Base-by-base conservation (phyloP, 208 protist species). In the Lotmaria passim region DNA sequence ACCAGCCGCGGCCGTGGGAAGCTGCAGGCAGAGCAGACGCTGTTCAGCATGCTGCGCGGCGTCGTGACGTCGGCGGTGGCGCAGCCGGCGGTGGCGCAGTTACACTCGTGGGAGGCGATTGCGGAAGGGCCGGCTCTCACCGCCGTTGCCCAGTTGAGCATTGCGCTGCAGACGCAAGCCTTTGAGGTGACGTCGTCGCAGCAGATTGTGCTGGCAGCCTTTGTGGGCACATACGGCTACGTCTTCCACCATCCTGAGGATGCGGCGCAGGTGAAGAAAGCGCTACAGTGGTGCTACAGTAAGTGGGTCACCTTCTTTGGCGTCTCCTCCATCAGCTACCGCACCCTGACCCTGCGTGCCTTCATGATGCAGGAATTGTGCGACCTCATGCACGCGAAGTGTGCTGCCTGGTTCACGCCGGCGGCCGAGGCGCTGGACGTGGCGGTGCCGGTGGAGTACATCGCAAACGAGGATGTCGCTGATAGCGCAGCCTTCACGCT, bases 341-440 rank as follows among this genome's bases (percentile, higher is more conserved):
- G 73, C 57, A 85, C 78, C 2, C 56, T 89, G 28, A 66, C 74
- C 24, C 53, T 92, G 21, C 86, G 83, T 7, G 65, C 78, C 26
- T 87, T 83, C 41, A 85, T 89, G 56, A 73, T 91, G 58, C 69
- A 75, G 7, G 81, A 89, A 69, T 67, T 91, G 30, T 73, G 71
- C 19, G 58, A 47, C 39, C 69, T 91, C 36, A 69, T 88, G 61
- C 48, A 74, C 17, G 52, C 24, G 0, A 75, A 75, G 73, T 91
- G 86, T 52, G 39, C 53, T 7, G 30, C 52, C 14, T 79, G 60
- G 60, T 53, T 86, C 23, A 58, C 70, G n/a, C 28, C 31, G 23
- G 31, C 69, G 44, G 76, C 71, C 7, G 66, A 72, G 15, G 79
- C 79, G 28, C 64, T 85, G 23, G 82, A 87, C 67, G 63, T 86